These are phyloP conservation scores for Jaapia argillacea DNA, from an alignment of 768 basidiomycete species.

Conservation along the genomic window DNA sequence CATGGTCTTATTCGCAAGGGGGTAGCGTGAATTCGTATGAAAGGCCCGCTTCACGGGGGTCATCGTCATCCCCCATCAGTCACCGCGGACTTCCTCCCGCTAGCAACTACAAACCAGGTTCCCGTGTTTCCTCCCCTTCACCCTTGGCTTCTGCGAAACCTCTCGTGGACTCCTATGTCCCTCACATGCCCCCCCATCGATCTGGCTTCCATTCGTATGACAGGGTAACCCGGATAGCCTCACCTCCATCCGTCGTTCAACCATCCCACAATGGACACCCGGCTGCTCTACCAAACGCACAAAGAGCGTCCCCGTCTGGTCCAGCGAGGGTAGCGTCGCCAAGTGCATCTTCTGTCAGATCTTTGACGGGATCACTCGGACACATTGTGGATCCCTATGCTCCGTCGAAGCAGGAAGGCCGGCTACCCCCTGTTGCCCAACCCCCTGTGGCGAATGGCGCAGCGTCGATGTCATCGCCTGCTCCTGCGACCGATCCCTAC, in stretches of 20 bases:
- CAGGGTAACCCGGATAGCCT: too few relatives aligned
- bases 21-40: not conserved
- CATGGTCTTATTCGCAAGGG: not conserved
- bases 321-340: slow-evolving; percentile 12
- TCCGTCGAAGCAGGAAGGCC: slow-evolving; percentile 2
- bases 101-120: too few relatives aligned
- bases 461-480: slow-evolving; percentile 6
- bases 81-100: too few relatives aligned
- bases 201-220: slow-evolving; percentile 12
- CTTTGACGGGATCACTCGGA: slow-evolving; percentile 7
- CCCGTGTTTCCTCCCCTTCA: too few relatives aligned
- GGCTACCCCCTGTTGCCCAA: not conserved
- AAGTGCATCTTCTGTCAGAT: slow-evolving; percentile 7
- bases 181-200: slow-evolving; percentile 8
- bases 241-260: too few relatives aligned
- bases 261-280: too few relatives aligned
- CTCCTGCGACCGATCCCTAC: slow-evolving; percentile 6
- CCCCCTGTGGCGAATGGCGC: slow-evolving; percentile 2
- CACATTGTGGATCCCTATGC: slow-evolving; percentile 14
- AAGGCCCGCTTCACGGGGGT: not conserved
- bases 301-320: slow-evolving; percentile 22
- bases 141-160: not conserved
- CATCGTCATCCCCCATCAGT: not conserved
- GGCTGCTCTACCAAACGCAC: slow-evolving; percentile 23
- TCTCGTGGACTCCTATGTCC: not conserved